Percentiles rank a stretch among this genome's conserved stretches.
Conservation (phyloP, 495 filamentous ascomycete species). For the Talaromyces ruber region DNA sequence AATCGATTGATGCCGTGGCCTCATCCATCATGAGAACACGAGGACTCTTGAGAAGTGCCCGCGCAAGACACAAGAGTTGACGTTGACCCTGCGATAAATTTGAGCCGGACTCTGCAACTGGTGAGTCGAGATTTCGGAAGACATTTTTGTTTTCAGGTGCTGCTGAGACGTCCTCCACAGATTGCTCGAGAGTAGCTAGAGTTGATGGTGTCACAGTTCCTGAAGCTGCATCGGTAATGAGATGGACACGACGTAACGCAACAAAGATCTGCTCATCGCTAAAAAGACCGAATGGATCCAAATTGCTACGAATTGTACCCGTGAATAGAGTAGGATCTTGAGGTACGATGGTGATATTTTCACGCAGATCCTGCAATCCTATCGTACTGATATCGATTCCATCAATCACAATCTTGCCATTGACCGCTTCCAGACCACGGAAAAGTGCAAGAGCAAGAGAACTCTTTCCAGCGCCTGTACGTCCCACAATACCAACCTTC, state of each 20-base stretch:
- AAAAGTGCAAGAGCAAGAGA: constrained; percentile 94
- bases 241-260: constrained; percentile 80
- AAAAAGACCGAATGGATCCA: constrained; percentile 89
- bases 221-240: constrained; percentile 58
- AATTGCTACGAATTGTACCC: constrained; percentile 88
- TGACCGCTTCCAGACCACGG: constrained; percentile 88
- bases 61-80: constrained; percentile 90
- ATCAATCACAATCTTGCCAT: constrained; percentile 85
- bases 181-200: constrained; percentile 10
- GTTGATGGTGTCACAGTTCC: constrained; percentile 28
- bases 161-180: constrained; percentile 15
- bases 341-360: constrained; percentile 94
- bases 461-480: constrained; percentile 96
- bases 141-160: constrained; percentile 76
- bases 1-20: constrained; percentile 97
- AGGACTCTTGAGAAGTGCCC: constrained; percentile 85
- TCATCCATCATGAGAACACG: constrained; percentile 98
- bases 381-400: constrained; percentile 81
- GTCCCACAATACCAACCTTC: constrained; percentile 94
- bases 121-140: constrained; percentile 78
- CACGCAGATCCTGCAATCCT: constrained; percentile 82
- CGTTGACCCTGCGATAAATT: constrained; percentile 97
- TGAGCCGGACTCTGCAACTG: constrained; percentile 83
- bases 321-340: constrained; percentile 98
- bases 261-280: constrained; percentile 88